Conservation (phyloP, 495 filamentous ascomycete genomes). For the Pyronema omphalodes region DNA sequence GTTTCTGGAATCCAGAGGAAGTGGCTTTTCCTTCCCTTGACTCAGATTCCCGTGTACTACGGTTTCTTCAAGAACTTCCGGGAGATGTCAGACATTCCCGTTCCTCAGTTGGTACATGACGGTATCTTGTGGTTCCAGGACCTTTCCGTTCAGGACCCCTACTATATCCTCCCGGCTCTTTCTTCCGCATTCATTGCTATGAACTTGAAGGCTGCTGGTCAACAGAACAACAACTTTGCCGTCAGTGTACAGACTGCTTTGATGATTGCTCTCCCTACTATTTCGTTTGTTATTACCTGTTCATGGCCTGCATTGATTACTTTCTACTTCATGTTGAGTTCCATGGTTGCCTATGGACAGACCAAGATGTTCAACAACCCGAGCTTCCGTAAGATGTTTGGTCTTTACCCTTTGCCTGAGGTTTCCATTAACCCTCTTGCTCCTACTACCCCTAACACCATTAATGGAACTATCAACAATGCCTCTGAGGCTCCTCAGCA, state of each 20-base stretch:
- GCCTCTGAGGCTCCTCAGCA: constrained; percentile 2
- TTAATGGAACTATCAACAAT: constrained; percentile 17
- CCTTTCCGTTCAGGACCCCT: constrained; percentile 60
- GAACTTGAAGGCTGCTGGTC: constrained; percentile 24
- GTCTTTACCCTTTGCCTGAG: constrained; percentile 32
- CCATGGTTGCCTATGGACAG: constrained; percentile 40
- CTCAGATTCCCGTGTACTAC: constrained; percentile 53
- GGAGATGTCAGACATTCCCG: constrained; percentile 57
- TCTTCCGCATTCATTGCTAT: constrained; percentile 33
- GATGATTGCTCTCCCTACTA: constrained; percentile 37
- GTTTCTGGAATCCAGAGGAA: constrained; percentile 35
- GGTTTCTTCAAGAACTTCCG: constrained; percentile 62
- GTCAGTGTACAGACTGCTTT: constrained; percentile 34
- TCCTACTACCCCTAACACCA: not conserved
- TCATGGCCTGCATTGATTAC: constrained; percentile 52
- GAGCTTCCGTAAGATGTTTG: constrained; percentile 32
- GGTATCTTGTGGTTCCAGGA: constrained; percentile 62
- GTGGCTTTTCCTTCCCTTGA: constrained; percentile 38
- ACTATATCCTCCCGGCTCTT: constrained; percentile 46
- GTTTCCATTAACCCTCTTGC: constrained; percentile 7
- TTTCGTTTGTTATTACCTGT: constrained; percentile 43
- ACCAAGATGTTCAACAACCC: constrained; percentile 33
- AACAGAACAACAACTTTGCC: constrained; percentile 20
- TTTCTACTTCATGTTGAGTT: constrained; percentile 47
- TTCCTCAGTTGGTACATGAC: constrained; percentile 54